Base-by-base conservation (phyloP, 1,284 basidiomycete genomes). In the Ceratobasidium sp. region DNA sequence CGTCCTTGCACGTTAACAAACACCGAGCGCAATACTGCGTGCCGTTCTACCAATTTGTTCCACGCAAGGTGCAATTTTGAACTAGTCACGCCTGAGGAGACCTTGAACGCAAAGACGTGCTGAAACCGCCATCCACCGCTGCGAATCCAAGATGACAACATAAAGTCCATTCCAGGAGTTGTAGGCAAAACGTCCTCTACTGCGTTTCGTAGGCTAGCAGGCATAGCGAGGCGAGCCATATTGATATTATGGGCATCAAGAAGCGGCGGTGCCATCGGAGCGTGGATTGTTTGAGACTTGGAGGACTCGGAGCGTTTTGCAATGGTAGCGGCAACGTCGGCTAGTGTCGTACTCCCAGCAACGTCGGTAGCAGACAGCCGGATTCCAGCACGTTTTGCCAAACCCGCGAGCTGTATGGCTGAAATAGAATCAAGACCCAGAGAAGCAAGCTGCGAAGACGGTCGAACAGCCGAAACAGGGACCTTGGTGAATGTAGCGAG, bases 381-480 rank as follows among this genome's bases (percentile, higher is more conserved):
- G 35, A 75, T 56, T 17, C 86, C 86, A 11, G 80, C 82, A 61
- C 81, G 81, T 49, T 85, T 84, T 74, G 83, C 84, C 67, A 82
- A 85, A 28, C 86, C 83, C 8, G 84, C 83, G 23, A 89, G 82
- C 76, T 86, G 85, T 56, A 89, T 87, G 23, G 88, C 86, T 35
- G 85, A 86, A 71, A 89, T 89, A 0, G 88, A 88, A 79, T 89
- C 88, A n/a, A 89, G 82, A 10, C 88, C 88, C 6, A 89, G 80
- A 6, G 86, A 82, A 42, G 66, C 77, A 28, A 77, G 61, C 17
- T 75, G 73, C 3, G 73, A 65, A 17, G 49, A 75, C 28, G 73
- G 73, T 17, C 23, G 61, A 37, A 75, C 45, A 31, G n/a, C 53
- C n/a, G 73, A 65, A 47, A n/a, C 37, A 28, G 73, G 73, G 13